Base-by-base conservation (phyloP, 306 rosid species). In the Lablab purpureus region DNA sequence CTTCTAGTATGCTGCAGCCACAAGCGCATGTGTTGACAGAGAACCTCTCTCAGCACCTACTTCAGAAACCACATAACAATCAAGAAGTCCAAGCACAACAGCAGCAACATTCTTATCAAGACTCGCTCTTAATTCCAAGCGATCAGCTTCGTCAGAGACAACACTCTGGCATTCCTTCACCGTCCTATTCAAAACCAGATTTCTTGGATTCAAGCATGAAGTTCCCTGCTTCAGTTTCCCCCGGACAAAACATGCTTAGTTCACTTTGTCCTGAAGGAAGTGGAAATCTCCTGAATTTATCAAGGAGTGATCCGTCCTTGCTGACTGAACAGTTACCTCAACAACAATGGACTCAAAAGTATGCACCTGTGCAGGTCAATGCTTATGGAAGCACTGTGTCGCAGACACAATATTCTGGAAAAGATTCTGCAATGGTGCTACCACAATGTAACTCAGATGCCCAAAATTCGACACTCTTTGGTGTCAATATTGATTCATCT, bases 401-500 rank as follows among this genome's bases (percentile, higher is more conserved):
- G 13, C 92, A 84, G 67, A 51, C 89, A 62, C 90, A 86, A 30
- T 88, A 77, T 87, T 74, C 88, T 58, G 94, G 89, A 78, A 93
- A 88, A 82, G 91, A 86, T 87, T 83, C 84, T 32, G 82, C 84
- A 6, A 72, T 85, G 80, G 97, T 81, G 89, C 83, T 88, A 63
- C 79, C 83, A 30, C 94, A 91, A 70, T 87, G 87, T 72, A 88
- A 79, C 65, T 83, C 94, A 47, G 91, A 88, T 81, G 58, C 90
- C 45, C 93, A 90, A 40, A 91, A 92, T 85, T 85, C 89, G 79
- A 90, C 89, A 45, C 88, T 90, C 25, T 93, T 89, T 83, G 97
- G 94, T 52, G 97, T 93, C 58, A 93, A 91, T 72, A 88, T 91
- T 4, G 98, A 93, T 78, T 86, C 98, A 67, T 93, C 98, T 54